phyloP scores from a whole-genome alignment of 2,329 filamentous ascomycete genomes.

The Aspergillus thermomutatus region DNA sequence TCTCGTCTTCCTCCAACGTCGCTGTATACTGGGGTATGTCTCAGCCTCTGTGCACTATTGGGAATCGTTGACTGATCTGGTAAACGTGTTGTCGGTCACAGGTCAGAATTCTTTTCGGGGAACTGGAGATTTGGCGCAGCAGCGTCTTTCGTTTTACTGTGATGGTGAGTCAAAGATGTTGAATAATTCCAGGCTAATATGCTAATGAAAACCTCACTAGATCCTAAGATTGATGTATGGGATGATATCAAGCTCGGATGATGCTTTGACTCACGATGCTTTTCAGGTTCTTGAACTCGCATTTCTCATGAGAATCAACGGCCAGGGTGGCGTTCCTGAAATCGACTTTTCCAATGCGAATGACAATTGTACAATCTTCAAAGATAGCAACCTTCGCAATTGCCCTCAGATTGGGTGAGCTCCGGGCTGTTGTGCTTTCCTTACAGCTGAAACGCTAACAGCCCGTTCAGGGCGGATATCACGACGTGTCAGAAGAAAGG shows the following conservation, averaged over 20 bases:
- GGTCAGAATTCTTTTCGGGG: constrained; percentile 61
- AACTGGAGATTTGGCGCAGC: constrained; percentile 47
- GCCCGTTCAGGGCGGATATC: constrained; percentile 42
- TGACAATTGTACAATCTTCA: constrained; percentile 59
- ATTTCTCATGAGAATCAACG: constrained; percentile 59
- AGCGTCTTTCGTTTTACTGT: constrained; percentile 58
- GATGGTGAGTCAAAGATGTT: constrained; percentile 43
- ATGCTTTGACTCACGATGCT: constrained; percentile 9
- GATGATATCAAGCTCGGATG: not conserved
- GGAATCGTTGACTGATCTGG: not conserved
- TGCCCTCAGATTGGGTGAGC: constrained; percentile 65
- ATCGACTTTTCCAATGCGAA: constrained; percentile 65
- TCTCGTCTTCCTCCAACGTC: constrained; percentile 52
- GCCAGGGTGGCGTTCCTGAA: constrained; percentile 46
- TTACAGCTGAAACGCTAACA: not conserved
- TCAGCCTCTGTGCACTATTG: not conserved
- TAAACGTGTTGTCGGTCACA: constrained; percentile 1
- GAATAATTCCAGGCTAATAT: not conserved
- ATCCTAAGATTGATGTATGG: constrained; percentile 26
- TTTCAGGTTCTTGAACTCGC: constrained; percentile 60
- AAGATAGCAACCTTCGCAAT: constrained; percentile 55
- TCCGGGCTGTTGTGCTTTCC: not conserved
- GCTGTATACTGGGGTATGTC: constrained; percentile 62
- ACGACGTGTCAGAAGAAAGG: constrained; percentile 59
- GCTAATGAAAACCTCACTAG: constrained; percentile 17